Evolutionary conservation across 2,329 filamentous ascomycete genomes (phyloP).

Genomic region (Penicillium freii): DNA sequence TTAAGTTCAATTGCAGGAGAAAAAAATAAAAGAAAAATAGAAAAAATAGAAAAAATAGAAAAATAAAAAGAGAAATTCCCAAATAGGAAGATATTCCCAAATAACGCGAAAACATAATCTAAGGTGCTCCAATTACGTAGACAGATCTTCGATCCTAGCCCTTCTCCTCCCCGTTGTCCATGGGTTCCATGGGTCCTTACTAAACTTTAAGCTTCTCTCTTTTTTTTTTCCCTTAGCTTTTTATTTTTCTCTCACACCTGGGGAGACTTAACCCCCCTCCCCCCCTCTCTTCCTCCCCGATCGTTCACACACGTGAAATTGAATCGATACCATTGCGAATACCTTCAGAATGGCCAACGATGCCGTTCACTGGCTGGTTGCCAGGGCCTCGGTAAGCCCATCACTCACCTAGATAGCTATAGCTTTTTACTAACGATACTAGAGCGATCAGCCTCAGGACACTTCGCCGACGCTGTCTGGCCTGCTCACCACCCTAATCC

Average conservation of each 20-base stretch:
- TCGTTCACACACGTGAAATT: conserved; percentile 7
- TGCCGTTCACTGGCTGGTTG: conserved; percentile 17
- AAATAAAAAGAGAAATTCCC: background rate
- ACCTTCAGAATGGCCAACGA: conserved; percentile 19
- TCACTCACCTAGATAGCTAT: background rate
- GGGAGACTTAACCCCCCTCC: background rate
- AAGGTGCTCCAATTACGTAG: conserved; percentile 19
- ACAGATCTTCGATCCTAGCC: conserved; percentile 18
- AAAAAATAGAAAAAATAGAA: background rate
- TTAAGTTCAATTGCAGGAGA: background rate
- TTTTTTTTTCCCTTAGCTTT: background rate
- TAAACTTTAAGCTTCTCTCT: conserved; percentile 18
- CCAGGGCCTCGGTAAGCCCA: conserved; percentile 10
- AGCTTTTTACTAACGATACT: background rate
- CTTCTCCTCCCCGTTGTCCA: conserved; percentile 11
- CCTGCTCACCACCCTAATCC: conserved; percentile 51
- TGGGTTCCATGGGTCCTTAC: background rate
- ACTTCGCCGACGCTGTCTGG: conserved; percentile 44
- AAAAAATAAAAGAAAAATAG: background rate
- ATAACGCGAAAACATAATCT: background rate
- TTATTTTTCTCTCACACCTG: background rate
- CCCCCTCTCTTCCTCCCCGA: background rate
- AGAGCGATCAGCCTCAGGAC: conserved; percentile 14
- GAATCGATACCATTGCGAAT: background rate
- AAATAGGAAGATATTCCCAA: background rate